Percentiles rank a stretch among this genome's conserved stretches.
phyloP scores from a whole-genome alignment of 140 eudicot genomes.

The Stevia rebaudiana region DNA sequence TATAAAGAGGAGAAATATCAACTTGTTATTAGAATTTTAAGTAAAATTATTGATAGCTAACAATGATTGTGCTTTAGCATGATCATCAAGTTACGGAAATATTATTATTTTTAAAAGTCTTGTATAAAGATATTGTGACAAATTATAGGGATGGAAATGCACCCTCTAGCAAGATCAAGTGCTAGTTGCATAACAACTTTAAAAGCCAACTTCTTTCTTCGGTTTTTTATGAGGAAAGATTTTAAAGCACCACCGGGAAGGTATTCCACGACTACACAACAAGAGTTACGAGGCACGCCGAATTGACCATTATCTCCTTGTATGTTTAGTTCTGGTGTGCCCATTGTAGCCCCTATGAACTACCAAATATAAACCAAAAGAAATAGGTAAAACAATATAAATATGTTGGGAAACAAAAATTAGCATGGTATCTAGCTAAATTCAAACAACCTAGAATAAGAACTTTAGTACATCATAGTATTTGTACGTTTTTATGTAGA shows the following conservation, averaged over 20 bases:
- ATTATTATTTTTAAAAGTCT: not conserved
- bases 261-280: constrained; percentile 90
- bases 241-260: constrained; percentile 90
- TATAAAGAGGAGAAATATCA: too few species aligned
- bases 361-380: constrained; percentile 23
- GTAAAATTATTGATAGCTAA: too few species aligned
- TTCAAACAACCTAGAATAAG: not conserved
- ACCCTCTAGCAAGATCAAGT: constrained; percentile 95
- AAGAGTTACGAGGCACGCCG: constrained; percentile 66
- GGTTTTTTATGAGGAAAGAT: constrained; percentile 70
- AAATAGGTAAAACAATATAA: not conserved
- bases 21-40: too few species aligned
- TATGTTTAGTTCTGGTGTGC: constrained; percentile 68
- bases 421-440: not conserved
- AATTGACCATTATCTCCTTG: constrained; percentile 70
- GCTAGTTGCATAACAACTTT: constrained; percentile 83
- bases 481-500: too few species aligned
- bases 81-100: too few species aligned
- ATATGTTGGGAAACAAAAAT: not conserved
- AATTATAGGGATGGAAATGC: constrained; percentile 1
- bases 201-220: constrained; percentile 78
- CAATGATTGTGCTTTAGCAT: too few species aligned
- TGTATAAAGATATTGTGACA: not conserved
- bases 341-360: constrained; percentile 96
- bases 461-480: not conserved